Conservation (phyloP, 768 basidiomycete genomes). For the Tricholoma sp. region DNA sequence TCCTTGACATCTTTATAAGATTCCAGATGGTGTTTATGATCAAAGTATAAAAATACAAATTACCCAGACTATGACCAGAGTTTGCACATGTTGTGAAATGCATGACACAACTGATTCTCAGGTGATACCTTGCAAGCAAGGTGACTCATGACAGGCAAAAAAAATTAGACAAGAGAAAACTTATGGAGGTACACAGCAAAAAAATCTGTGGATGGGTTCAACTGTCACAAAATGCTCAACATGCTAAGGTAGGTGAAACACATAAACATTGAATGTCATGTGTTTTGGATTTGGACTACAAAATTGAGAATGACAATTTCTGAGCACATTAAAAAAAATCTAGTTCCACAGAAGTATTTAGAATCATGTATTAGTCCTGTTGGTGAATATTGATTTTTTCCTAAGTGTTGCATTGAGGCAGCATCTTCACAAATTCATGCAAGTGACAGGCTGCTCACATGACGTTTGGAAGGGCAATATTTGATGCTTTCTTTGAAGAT, state of each 20-base stretch:
- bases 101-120: background rate
- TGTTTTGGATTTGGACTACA: too few species aligned
- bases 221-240: background rate
- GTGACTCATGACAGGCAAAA: background rate
- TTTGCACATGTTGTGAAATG: background rate
- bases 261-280: too few species aligned
- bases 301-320: too few species aligned
- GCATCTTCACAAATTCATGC: too few species aligned
- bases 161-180: background rate
- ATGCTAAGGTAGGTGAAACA: background rate
- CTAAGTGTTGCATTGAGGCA: too few species aligned
- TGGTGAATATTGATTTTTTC: too few species aligned
- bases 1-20: background rate
- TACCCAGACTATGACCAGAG: background rate
- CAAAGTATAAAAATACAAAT: background rate
- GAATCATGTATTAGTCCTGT: too few species aligned
- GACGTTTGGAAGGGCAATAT: too few species aligned
- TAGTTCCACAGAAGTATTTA: too few species aligned
- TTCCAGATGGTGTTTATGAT: background rate
- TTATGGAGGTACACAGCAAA: background rate
- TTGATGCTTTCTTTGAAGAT: too few species aligned
- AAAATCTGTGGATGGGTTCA: background rate
- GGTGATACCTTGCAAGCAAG: background rate
- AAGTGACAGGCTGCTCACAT: too few species aligned
- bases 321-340: too few species aligned